Evolutionary conservation across 2,329 filamentous ascomycete species (phyloP).

Genomic region (Orbilia ellipsospora): DNA sequence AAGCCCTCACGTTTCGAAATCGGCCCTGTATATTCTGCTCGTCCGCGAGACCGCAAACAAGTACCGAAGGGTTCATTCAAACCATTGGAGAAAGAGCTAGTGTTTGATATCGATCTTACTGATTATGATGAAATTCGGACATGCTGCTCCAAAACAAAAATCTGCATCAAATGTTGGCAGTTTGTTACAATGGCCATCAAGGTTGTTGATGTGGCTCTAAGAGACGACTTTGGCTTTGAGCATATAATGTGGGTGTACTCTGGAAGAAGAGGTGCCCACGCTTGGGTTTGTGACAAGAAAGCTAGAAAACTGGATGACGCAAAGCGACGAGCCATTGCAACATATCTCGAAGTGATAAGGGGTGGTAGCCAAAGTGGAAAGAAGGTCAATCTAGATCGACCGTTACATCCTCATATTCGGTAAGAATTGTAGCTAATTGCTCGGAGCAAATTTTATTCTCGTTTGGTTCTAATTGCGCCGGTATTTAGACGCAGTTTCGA

Average conservation of each 20-base stretch:
- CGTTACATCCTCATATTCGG: slow-evolving; percentile 88
- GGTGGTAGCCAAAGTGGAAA: slow-evolving; percentile 88
- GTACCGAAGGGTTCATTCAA: slow-evolving; percentile 85
- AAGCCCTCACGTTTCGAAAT: slow-evolving; percentile 97
- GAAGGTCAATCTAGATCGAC: slow-evolving; percentile 83
- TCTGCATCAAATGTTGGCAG: slow-evolving; percentile 93
- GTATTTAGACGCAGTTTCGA: slow-evolving; percentile 78
- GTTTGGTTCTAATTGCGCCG: not conserved
- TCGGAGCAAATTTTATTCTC: slow-evolving; percentile 20
- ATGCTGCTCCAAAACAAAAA: slow-evolving; percentile 92
- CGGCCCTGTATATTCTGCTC: slow-evolving; percentile 93
- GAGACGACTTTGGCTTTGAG: slow-evolving; percentile 95
- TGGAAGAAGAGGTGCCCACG: slow-evolving; percentile 93
- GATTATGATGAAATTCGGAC: slow-evolving; percentile 98
- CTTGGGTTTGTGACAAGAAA: slow-evolving; percentile 94
- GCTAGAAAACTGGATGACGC: slow-evolving; percentile 86
- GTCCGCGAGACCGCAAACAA: slow-evolving; percentile 91
- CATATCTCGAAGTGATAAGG: slow-evolving; percentile 89
- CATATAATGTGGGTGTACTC: slow-evolving; percentile 99
- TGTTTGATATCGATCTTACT: slow-evolving; percentile 99
- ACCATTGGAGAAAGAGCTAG: slow-evolving; percentile 89
- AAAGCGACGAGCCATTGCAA: slow-evolving; percentile 83
- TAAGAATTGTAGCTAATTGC: slow-evolving; percentile 62
- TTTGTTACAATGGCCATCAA: slow-evolving; percentile 99
- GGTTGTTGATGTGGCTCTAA: slow-evolving; percentile 84